Evolutionary conservation across 495 filamentous ascomycete species (phyloP), one percentile per base, ranked within the genome.

Genomic region (Penicillium canescens): DNA sequence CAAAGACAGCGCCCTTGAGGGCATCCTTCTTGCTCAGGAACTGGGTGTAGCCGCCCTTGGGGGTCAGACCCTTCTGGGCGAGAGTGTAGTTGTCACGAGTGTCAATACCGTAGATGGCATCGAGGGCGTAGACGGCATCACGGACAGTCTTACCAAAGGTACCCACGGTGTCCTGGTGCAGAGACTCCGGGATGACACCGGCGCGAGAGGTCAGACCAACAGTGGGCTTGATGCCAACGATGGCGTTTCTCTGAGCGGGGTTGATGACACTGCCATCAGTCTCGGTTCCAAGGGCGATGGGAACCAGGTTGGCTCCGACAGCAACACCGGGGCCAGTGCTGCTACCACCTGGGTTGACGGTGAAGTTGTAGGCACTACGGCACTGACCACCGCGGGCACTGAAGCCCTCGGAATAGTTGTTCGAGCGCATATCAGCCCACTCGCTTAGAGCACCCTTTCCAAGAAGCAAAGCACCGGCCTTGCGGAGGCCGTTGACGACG

Each of bases 221-320:
- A 1, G 85, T 86, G 10, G 86, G 86, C 66, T 89, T 89, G 65
- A 87, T 76, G 6, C 84, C 83, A 12, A 87, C 71, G 52, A 83
- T 79, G 23, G 69, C 62, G 54, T 80, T 87, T 33, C 78, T 48
- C 13, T 55, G 44, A 1, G 87, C 86, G 4, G 87, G 87, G 63
- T 85, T 85, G 66, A 89, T 88, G 6, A 89, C 80, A 71, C 82
- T 86, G 13, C 85, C 85, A 62, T 90, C 87, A 0, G 86, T 91
- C 67, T 89, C 87, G 0, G 87, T 88, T n/a, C 87, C 87, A 5
- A 90, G 61, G 1, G 84, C 74, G 63, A 90, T 84, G 0, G 80
- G 72, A 28, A 85, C 67, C 31, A 83, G 55, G 60, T 90, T 89
- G 18, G 79, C 78, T 2, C 80, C 76, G 11, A 91, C 85, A 16